phyloP scores from a whole-genome alignment of 768 basidiomycete genomes.

The Lactarius deliciosus region DNA sequence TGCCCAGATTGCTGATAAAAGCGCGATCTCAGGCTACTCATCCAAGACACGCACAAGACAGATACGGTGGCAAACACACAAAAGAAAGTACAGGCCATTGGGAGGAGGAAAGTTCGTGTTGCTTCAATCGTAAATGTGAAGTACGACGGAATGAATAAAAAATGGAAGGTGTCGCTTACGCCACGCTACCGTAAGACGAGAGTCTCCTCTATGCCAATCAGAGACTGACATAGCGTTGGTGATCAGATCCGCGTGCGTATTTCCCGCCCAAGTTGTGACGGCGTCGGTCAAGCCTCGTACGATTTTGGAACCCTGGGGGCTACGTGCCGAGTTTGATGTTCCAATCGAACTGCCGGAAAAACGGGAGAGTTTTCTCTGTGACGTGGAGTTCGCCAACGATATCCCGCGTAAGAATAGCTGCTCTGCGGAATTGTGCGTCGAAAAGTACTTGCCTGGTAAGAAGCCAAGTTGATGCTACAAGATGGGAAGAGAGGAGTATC shows the following conservation, averaged over 20 bases:
- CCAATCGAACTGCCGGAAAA: conserved; percentile 20
- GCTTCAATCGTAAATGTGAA: too few species aligned
- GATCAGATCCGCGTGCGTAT: not conserved
- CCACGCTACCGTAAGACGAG: too few species aligned
- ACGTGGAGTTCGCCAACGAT: conserved; percentile 14
- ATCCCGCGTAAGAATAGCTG: conserved; percentile 19
- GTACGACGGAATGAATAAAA: too few species aligned
- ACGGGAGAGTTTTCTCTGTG: conserved; percentile 8
- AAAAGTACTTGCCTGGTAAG: conserved; percentile 18
- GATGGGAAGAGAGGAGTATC: not conserved
- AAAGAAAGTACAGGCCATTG: not conserved
- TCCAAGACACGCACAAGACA: not conserved
- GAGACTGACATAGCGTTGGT: too few species aligned
- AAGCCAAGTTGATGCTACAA: not conserved
- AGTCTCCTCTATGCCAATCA: too few species aligned
- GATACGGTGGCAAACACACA: not conserved
- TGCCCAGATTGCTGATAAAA: too few species aligned
- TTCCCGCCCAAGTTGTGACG: conserved; percentile 4
- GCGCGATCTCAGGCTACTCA: too few species aligned
- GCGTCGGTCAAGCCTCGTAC: conserved; percentile 14
- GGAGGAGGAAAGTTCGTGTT: too few species aligned
- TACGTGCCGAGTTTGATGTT: conserved; percentile 7
- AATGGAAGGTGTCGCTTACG: too few species aligned
- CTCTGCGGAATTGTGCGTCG: conserved; percentile 12
- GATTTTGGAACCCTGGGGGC: not conserved